phyloP scores from a whole-genome alignment of 1,284 basidiomycete genomes.

The Trametes pubescens region DNA sequence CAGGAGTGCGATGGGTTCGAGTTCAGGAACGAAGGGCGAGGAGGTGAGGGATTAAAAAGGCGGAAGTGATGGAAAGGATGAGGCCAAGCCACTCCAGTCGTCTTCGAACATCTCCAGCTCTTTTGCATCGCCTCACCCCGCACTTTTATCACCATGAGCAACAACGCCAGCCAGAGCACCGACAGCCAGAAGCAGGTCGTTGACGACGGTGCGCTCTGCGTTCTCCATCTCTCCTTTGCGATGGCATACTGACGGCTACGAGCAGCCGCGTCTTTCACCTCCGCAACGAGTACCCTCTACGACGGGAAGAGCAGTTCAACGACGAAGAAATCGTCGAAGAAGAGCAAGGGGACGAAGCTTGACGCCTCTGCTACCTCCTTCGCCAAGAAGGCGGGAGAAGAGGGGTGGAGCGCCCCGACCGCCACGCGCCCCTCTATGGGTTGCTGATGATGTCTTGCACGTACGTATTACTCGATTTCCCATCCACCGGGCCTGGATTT shows the following conservation, averaged over 20 bases:
- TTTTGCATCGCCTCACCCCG: neutral
- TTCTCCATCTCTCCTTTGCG: neutral
- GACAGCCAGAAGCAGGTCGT: neutral
- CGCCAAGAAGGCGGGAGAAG: slow-evolving; percentile 28
- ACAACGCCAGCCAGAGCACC: slow-evolving; percentile 2
- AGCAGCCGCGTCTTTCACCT: slow-evolving; percentile 5
- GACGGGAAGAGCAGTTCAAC: neutral
- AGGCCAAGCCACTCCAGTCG: neutral
- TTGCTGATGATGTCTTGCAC: neutral
- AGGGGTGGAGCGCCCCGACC: slow-evolving; percentile 30
- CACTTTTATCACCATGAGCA: neutral
- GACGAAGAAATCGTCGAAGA: neutral
- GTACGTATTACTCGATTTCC: neutral
- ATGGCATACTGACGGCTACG: neutral
- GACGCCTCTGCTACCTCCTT: slow-evolving; percentile 25
- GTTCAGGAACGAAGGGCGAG: neutral
- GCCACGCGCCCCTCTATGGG: slow-evolving; percentile 29
- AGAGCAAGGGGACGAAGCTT: slow-evolving; percentile 5
- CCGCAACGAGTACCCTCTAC: slow-evolving; percentile 10
- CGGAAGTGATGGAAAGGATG: neutral
- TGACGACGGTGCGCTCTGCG: neutral
- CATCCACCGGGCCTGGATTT: neutral
- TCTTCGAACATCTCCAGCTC: neutral
- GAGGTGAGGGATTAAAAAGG: neutral
- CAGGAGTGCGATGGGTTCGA: neutral